Base-by-base conservation (phyloP, 2,329 filamentous ascomycete species). In the Neonectria magnoliae region DNA sequence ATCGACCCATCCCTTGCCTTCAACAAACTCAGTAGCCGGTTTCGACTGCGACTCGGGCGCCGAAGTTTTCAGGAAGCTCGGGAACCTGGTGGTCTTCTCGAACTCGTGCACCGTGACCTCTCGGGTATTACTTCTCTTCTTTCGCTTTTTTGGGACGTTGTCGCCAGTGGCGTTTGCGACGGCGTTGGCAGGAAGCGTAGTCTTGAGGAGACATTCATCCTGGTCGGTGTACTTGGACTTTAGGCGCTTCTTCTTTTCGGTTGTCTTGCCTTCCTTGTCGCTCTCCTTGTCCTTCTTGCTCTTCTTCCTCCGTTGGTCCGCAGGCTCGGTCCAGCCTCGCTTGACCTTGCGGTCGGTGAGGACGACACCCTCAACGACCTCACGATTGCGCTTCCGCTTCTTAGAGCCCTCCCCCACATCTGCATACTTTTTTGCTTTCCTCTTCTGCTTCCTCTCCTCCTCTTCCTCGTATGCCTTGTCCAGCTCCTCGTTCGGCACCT, bases 1-100 rank as follows among this genome's bases (percentile, higher is more conserved):
- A 72, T 97, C 91, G 0, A 97, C 86, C 95, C 96, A 98, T 1
- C 95, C 95, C 73, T 92, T 90, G 22, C 91, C 94, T 58, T 97
- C 91, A 44, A 96, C 87, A 76, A 91, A 98, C 60, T 91, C 89
- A 2, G 80, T 79, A 1, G 79, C 80, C 1, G 81, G 77, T 5
- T 81, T 79, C 45, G 76, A 83, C 14, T 66, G 57, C 14, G 61
- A 66, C 41, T 75, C 73, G 11, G 75, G 74, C 27, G 60, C 70
- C 2, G 71, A 50, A 6, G 84, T 82, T 76, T 93, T 93, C 63
- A 98, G 79, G 76, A 97, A 98, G 5, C 88, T 91, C 0, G 94
- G 93, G 68, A 93, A 91, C 73, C 93, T 95, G 41, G 88, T 89
- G 8, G 91, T 94, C 76, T 93, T 94, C 71, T 91, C 88, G 76